Conservation (phyloP, 164 flowering plant genomes). For the Tinospora cordifolia region DNA sequence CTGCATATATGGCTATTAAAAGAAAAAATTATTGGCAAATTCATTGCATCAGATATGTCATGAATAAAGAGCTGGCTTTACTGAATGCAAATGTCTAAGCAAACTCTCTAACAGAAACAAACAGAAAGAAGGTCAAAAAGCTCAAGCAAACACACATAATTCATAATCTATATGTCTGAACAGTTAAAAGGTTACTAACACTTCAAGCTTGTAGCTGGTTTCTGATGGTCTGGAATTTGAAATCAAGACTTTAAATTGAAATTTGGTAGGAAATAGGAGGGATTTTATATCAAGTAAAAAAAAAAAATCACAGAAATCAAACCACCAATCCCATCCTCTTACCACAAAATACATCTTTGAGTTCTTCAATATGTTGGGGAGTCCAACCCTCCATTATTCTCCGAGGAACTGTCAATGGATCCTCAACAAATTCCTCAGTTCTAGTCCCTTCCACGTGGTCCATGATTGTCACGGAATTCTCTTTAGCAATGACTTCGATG, state of each 20-base stretch:
- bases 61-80: neutral
- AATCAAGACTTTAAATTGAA: conserved; percentile 4
- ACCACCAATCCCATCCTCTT: conserved; percentile 10
- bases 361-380: conserved; percentile 64
- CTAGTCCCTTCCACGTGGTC: conserved; percentile 54
- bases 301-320: neutral
- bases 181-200: no score
- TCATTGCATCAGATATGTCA: neutral
- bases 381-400: conserved; percentile 58
- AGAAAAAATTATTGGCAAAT: neutral
- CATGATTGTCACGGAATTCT: conserved; percentile 60
- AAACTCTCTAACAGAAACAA: neutral
- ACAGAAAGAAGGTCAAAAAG: neutral
- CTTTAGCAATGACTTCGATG: conserved; percentile 76
- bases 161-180: no score
- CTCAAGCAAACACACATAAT: no score
- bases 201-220: no score
- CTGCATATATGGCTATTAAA: neutral
- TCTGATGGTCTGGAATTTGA: neutral
- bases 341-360: conserved; percentile 83
- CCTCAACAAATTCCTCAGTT: conserved; percentile 64
- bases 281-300: neutral
- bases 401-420: conserved; percentile 62
- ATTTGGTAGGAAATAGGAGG: neutral
- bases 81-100: no score